Evolutionary conservation across 805 yeast genomes (phyloP), one percentile per base, ranked within the genome.

Genomic region (Yamadazyma paraphyllophila): DNA sequence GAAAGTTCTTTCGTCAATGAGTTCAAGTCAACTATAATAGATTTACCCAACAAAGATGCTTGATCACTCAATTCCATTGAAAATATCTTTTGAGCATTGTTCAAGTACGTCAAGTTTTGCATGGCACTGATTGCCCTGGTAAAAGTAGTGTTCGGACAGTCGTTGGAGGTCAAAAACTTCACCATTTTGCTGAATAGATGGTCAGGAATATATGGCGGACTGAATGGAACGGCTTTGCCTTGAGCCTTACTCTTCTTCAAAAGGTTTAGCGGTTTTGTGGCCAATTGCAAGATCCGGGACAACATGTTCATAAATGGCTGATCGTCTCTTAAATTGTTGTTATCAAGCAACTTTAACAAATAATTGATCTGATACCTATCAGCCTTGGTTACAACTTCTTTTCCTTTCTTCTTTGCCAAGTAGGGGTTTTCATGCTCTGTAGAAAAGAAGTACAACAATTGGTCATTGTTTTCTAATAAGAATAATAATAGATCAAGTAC

Each of bases 111-210:
- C 37, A 91, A 62, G 57, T 86, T 83, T 53, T 85, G 91, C 83
- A 91, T 86, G 1, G 89, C 80, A 48, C 87, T 80, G 42, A 91
- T 74, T 0, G 91, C 82, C 59, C 90, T 87, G 56, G 89, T 89
- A 67, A 91, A 89, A 0, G 95, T 88, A 36, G 84, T 78, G 51
- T 88, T 83, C 30, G 91, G 82, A 59, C 97, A 89, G 45, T 91
- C 96, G 57, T 87, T 88, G 1, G 92, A 79, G 4, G 84, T 80
- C 43, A 91, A 71, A 27, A 88, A 81, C 16, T 81, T 74, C 12
- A 87, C 83, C 27, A 89, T 71, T 49, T 75, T 76, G 39, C 79
- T 76, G 56, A 88, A 69, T 51, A 83, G 83, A 15, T 71, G 64
- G 34, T 78, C 81, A 0, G 88, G 83, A 52, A 91, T 80, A 35